Base-by-base conservation (phyloP, 2,329 filamentous ascomycete genomes). In the Aspergillus flavus region DNA sequence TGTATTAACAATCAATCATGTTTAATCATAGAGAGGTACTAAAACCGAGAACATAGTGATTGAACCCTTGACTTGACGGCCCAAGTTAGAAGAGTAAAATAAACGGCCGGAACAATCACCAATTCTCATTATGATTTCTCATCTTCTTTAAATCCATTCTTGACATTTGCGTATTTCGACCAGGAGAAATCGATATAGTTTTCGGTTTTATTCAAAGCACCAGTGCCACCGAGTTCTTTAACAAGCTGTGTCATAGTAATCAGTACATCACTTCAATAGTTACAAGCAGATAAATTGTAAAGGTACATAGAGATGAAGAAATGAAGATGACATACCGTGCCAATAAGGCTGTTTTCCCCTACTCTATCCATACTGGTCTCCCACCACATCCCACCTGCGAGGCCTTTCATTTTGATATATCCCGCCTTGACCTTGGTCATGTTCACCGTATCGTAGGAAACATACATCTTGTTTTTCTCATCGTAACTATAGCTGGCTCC, bases 331-430 rank as follows among this genome's bases (percentile, higher is more conserved):
- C 71, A 57, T 66, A 78, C 76, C 43, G 84, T 88, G 7, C 76
- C 80, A 58, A 93, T 93, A 72, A 97, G 75, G 69, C 91, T 94
- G 0, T 83, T 80, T 10, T 76, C 76, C 0, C 87, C 88, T 4
- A 79, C 74, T 73, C 88, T 54, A 75, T 97, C 94, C 0, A 86
- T 89, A 72, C 90, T 94, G 71, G 88, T 91, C 81, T 97, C 94
- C 92, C 92, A 96, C 93, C 93, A 97, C 93, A 97, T 97, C n/a
- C 86, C 92, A 19, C 94, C 94, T 3, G 93, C 94, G 0, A 97
- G 84, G 0, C 86, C 82, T 45, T 85, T 81, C 23, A 85, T 76
- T 72, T 83, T 85, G 73, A 97, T 86, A 75, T 88, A 96, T 14
- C 86, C 80, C 2, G 88, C 88, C 82, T 97, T 98, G 68, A 80